Base-by-base conservation (phyloP, 169 alveolate species). In the Eimeria maxima region DNA sequence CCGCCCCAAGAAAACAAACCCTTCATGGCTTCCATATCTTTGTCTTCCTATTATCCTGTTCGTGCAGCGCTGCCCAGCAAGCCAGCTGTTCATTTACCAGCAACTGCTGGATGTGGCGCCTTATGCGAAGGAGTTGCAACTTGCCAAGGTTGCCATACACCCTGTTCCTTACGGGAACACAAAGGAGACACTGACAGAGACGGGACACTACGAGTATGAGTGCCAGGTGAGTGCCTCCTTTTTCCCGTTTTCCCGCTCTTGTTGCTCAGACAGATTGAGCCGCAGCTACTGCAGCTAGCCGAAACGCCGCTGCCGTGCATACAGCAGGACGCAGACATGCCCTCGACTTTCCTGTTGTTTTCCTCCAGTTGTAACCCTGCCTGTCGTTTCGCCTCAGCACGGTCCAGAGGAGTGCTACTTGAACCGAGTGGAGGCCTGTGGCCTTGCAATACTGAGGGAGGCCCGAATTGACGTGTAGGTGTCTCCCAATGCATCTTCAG, bases 41-140 rank as follows among this genome's bases (percentile, higher is more conserved):
- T 76, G 57, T 38, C n/a, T 60, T 60, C 69, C 69, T 67, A 42
- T 71, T 27, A 7, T 14, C 11, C 14, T 78, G 57, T 2, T 47
- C 44, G 27, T 53, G 90, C 90, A 81, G 90, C 69, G 90, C 33
- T 81, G 90, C 90, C 90, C 90, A n/a, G 90, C 90, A 0, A 81
- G 90, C 90, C 90, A 81, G 47, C 50, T 53, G 50, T 81, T 50
- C 50, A 81, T 81, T n/a, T n/a, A 18, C 27, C 29, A 81, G 73
- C 90, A 81, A 14, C 10, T 81, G 50, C 50, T 1, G 29, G 90
- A 81, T 55, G 73, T n/a, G 11, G 90, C 90, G n/a, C 38, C 50
- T 16, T 42, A 53, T 4, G 71, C 90, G 27, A 55, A 81, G 11
- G 90, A 47, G 50, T 33, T 81, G 53, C 74, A 81, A 22, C 90